phyloP scores from a whole-genome alignment of 2,329 filamentous ascomycete species.

The Ophiostoma piceae region DNA sequence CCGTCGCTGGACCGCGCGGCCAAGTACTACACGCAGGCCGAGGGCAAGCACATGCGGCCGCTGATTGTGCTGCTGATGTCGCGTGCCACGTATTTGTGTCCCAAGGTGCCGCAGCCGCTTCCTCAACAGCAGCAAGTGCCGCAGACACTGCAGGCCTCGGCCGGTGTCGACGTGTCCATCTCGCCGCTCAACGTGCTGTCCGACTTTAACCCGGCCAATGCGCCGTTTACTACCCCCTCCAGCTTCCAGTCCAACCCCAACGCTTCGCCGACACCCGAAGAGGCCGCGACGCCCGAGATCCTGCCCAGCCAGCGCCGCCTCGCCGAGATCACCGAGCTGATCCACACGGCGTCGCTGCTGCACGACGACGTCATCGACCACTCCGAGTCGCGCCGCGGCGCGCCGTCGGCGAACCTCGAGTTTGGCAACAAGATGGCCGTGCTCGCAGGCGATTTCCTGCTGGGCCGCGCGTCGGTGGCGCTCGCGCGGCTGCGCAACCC shows the following conservation, averaged over 20 bases:
- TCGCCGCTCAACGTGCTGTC: conserved; percentile 57
- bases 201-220: conserved; percentile 67
- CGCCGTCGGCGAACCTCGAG: conserved; percentile 83
- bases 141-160: conserved; percentile 40
- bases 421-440: conserved; percentile 99
- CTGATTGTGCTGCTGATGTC: conserved; percentile 96
- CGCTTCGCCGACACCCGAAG: conserved; percentile 34
- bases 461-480: conserved; percentile 88
- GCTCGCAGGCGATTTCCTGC: conserved; percentile 89
- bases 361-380: conserved; percentile 99
- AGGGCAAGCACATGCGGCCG: conserved; percentile 94
- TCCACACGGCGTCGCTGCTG: conserved; percentile 91
- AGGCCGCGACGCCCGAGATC: conserved; percentile 56
- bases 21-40: conserved; percentile 95
- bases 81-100: conserved; percentile 75
- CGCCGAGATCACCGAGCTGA: conserved; percentile 94
- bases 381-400: conserved; percentile 75
- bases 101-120: conserved; percentile 46
- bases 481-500: conserved; percentile 84
- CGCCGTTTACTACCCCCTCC: background rate
- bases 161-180: conserved; percentile 50
- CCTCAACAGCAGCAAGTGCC: conserved; percentile 25
- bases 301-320: conserved; percentile 88
- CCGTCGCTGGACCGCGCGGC: conserved; percentile 90
- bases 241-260: conserved; percentile 23